Percentiles rank a stretch among this genome's conserved stretches.
These are phyloP conservation scores for Fibroporia radiculosa DNA, from an alignment of 768 basidiomycete species.

Conservation along the genomic window DNA sequence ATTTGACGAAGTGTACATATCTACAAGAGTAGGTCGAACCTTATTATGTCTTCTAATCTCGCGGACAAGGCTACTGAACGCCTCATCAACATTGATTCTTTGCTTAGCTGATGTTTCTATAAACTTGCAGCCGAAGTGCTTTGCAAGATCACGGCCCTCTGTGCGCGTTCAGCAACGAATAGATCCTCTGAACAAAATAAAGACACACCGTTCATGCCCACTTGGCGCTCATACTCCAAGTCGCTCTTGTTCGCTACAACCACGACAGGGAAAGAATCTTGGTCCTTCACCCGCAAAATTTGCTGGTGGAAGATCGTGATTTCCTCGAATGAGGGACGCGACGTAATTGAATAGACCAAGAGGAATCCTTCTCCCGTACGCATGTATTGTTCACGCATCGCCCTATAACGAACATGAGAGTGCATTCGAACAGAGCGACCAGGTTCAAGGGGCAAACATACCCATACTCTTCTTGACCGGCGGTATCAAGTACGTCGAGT, in stretches of 20 bases:
- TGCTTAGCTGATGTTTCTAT: constrained; percentile 96
- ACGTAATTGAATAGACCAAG: constrained; percentile 97
- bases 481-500: constrained; percentile 94
- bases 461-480: constrained; percentile 98
- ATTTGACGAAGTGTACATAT: background rate
- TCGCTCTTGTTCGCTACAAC: constrained; percentile 99
- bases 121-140: constrained; percentile 90
- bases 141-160: constrained; percentile 98
- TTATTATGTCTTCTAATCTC: constrained; percentile 94
- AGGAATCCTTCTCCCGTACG: constrained; percentile 97
- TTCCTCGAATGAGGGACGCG: constrained; percentile 95
- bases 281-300: constrained; percentile 94
- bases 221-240: constrained; percentile 92
- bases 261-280: constrained; percentile 91
- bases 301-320: constrained; percentile 95
- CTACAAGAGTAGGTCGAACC: constrained; percentile 34
- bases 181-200: background rate
- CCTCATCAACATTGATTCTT: constrained; percentile 94
- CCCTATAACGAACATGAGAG: constrained; percentile 43
- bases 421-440: constrained; percentile 3
- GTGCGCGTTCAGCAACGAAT: constrained; percentile 7
- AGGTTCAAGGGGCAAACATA: constrained; percentile 38
- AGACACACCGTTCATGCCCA: constrained; percentile 82
- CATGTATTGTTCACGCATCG: constrained; percentile 99
- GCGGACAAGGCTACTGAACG: constrained; percentile 87